Percentiles rank a stretch among this genome's conserved stretches.
These are phyloP conservation scores for Helicostylum pulchrum DNA, from an alignment of 192 early-diverging fungal genomes.

Conservation along the genomic window DNA sequence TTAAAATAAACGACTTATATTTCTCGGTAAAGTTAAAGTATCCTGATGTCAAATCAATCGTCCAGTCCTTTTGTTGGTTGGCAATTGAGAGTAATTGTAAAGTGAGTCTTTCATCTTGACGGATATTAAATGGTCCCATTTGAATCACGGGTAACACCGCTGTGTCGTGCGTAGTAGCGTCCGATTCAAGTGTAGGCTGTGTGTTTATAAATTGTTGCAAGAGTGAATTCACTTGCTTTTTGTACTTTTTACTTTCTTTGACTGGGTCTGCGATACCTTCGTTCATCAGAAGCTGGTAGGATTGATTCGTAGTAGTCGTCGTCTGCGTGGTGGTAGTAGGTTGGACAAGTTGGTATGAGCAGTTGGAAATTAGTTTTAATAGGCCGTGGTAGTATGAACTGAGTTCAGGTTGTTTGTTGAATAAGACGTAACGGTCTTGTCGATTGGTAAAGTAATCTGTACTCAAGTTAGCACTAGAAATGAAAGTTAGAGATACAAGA, in stretches of 20 bases:
- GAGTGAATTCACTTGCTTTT: slow-evolving; percentile 44
- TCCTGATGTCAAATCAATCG: slow-evolving; percentile 75
- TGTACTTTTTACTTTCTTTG: slow-evolving; percentile 52
- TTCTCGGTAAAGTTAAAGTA: slow-evolving; percentile 89
- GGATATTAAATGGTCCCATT: slow-evolving; percentile 75
- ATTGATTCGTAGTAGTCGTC: neutral
- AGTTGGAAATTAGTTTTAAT: slow-evolving; percentile 53
- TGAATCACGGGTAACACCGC: slow-evolving; percentile 81
- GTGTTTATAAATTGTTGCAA: slow-evolving; percentile 52
- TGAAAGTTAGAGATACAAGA: neutral
- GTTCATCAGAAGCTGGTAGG: neutral
- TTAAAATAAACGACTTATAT: slow-evolving; percentile 62
- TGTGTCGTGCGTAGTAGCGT: slow-evolving; percentile 52
- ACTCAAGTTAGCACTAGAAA: slow-evolving; percentile 84
- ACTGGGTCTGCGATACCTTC: slow-evolving; percentile 54
- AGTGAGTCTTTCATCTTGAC: slow-evolving; percentile 74
- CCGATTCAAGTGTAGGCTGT: slow-evolving; percentile 19
- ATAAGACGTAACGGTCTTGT: slow-evolving; percentile 90
- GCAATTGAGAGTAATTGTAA: slow-evolving; percentile 58
- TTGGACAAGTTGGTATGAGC: slow-evolving; percentile 54
- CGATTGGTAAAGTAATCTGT: slow-evolving; percentile 93
- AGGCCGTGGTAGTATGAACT: slow-evolving; percentile 72
- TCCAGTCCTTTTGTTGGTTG: slow-evolving; percentile 48
- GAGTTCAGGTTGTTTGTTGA: slow-evolving; percentile 52
- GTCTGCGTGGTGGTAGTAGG: neutral